Evolutionary conservation across 768 basidiomycete species (phyloP), one percentile per base, ranked within the genome.

Genomic region (Boletus eberwhitei): DNA sequence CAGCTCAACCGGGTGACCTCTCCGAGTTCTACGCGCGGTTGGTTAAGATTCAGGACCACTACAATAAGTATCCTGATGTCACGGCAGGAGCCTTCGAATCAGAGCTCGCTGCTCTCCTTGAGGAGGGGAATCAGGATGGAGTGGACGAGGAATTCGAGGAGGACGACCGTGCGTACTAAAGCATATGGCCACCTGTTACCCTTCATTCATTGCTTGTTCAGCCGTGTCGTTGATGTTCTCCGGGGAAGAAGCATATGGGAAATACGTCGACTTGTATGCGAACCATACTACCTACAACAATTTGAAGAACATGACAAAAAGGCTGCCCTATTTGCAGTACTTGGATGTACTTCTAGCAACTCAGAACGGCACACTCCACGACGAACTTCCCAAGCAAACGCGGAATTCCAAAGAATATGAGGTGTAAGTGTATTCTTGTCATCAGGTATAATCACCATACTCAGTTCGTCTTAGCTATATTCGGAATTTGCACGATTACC

Each of bases 21-120:
- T 85, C 87, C 44, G 93, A 96, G 73, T 99, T 99, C 77, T 98
- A 99, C 76, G 78, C 87, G 71, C 87, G 97, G 77, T 86, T 98
- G 79, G 87, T 85, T 68, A 93, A 90, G 82, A 86, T 98, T 73
- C 92, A 95, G 76, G 93, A 95, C 70, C 93, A 96, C 82, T 87
- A 98, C 80, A 82, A 81, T 75, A 92, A 92, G 79, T 94, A 98
- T 80, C 94, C 94, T 76, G 90, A 95, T 76, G 78, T 88, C 74
- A 80, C 82, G 66, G 78, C 86, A 79, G 87, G 83, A 66, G 79
- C 87, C 56, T 87, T 96, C 73, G 86, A 92, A 72, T 77, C 85
- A 59, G 93, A 96, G 74, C 80, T 97, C 60, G 85, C 86, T 44
- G 79, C 83, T 66, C 81, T 92, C 63, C 77, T 93, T 59, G 90